Conservation (phyloP, 106 monocot genomes). For the Apostasia ramifera region DNA sequence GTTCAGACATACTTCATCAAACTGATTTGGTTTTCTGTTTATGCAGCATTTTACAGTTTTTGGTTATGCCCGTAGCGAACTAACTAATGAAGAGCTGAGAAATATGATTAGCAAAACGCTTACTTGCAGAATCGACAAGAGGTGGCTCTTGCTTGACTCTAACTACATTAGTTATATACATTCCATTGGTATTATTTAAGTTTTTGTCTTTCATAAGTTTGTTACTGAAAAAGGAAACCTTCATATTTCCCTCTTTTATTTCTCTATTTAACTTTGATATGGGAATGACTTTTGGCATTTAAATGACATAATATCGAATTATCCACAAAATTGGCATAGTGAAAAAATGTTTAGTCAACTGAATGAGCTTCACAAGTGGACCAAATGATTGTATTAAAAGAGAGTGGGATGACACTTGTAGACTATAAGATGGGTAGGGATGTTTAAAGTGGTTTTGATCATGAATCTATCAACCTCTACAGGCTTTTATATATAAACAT, state of each 20-base stretch:
- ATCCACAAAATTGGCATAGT: no score
- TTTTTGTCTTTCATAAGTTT: not conserved
- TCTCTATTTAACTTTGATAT: no score
- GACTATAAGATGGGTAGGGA: no score
- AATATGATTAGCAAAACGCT: conserved; percentile 61
- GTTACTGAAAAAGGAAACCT: not conserved
- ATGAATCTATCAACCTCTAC: no score
- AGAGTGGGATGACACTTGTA: no score
- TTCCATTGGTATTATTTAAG: not conserved
- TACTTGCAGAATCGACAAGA: conserved; percentile 73
- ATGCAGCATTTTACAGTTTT: conserved; percentile 85
- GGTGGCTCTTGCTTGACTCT: conserved; percentile 16
- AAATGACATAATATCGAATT: no score
- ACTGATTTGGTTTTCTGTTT: not conserved
- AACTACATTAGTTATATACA: not conserved
- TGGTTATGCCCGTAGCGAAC: conserved; percentile 80
- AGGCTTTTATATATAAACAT: no score
- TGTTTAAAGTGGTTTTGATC: no score
- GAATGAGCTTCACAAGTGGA: no score
- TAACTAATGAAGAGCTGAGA: conserved; percentile 75
- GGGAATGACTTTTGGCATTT: no score
- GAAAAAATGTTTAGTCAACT: no score
- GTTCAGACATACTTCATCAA: not conserved
- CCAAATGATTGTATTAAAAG: no score
- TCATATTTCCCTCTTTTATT: not conserved